phyloP scores from a whole-genome alignment of 1,284 basidiomycete species.

The Leccinum pallidistipes region DNA sequence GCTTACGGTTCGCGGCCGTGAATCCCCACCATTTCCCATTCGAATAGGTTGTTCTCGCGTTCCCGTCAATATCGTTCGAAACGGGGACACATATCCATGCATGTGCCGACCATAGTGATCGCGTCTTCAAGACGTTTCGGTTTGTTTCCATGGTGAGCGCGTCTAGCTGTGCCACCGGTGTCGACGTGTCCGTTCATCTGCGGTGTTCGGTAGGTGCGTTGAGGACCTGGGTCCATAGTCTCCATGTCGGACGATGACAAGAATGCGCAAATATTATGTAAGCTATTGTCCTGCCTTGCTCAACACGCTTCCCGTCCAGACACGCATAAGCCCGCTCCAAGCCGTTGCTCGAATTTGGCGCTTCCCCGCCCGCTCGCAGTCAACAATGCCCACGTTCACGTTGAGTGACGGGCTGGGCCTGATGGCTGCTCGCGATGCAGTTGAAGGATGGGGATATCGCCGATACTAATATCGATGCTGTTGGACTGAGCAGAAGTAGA shows the following conservation, averaged over 20 bases:
- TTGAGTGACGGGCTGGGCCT: neutral
- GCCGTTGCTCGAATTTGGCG: neutral
- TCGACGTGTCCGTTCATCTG: constrained; percentile 26
- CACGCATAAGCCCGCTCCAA: neutral
- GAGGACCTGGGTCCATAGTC: constrained; percentile 29
- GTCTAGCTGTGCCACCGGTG: constrained; percentile 16
- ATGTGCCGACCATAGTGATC: constrained; percentile 88
- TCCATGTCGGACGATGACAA: constrained; percentile 9
- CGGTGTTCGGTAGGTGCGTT: constrained; percentile 16
- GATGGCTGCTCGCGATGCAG: no score
- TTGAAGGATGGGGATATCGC: no score
- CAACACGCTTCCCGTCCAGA: neutral
- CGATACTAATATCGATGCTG: no score
- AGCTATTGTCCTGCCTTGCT: neutral
- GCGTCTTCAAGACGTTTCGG: constrained; percentile 85
- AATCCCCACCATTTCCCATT: constrained; percentile 77
- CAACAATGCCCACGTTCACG: neutral
- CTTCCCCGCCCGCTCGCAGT: neutral
- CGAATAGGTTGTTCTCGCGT: constrained; percentile 85
- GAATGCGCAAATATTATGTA: neutral
- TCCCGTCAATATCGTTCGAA: constrained; percentile 93
- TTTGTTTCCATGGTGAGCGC: constrained; percentile 43
- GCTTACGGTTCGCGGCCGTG: constrained; percentile 7
- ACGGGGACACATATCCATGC: constrained; percentile 91
- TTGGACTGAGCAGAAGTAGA: neutral